Base-by-base conservation (phyloP, 2,329 filamentous ascomycete genomes). In the Chaetoscypha palmicola region DNA sequence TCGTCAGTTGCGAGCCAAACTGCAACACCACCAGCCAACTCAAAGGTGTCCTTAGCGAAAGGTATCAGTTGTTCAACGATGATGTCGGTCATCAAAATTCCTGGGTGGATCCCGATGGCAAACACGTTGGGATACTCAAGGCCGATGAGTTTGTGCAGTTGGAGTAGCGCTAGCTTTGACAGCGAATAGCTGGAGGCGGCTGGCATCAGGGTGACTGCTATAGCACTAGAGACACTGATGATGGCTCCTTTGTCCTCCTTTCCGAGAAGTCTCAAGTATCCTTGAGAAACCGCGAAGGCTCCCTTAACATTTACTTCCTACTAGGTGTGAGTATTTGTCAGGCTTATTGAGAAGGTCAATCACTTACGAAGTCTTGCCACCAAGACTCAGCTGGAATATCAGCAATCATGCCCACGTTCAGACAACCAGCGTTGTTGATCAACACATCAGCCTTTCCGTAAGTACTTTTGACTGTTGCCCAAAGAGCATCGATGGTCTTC, bases 391-490 rank as follows among this genome's bases (percentile, higher is more conserved):
- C 21, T 14, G 33, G 12, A 3, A 16, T 20, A 17, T 51, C 50
- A 5, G 12, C 31, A 19, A 50, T 21, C 4, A 22, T 31, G 4
- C 40, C 47, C 3, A 26, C 22, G 9, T 24, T 14, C n/a, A 45
- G 17, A 20, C 14, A 34, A 5, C 49, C 51, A 11, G 53, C 51
- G 38, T 53, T 53, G 14, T 53, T 56, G 10, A 52, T 22, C 14
- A 81, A 63, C n/a, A 78, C 64, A 58, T 81, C 76, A 14, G 77
- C 58, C n/a, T 64, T 63, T 21, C 66, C 67, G 48, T 72, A 74
- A 41, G 38, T 42, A 12, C 38, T 35, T 24, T 49, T 47, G 8
- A 54, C 45, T 17, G 63, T 48, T 11, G 24, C 44, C 37, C 38
- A 56, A 3, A 54, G 41, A 11, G 19, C 45, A 9, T 41, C 23